Evolutionary conservation across 352 stramenopile species (phyloP).

Genomic region (Globisporangium emineosum): DNA sequence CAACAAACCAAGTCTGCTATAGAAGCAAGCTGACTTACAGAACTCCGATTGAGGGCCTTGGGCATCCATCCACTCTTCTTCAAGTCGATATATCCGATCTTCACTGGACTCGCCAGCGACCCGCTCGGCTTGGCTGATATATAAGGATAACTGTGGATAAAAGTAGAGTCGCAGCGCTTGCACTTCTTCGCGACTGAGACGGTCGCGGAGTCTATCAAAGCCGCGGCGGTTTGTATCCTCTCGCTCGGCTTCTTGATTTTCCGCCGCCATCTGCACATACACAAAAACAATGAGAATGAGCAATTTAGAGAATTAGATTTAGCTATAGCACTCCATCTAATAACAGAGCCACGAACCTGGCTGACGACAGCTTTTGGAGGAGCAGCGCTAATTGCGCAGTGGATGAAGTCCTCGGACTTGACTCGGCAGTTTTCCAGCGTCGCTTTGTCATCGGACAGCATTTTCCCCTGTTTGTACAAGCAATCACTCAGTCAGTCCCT

Average conservation of each 20-base stretch:
- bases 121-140: conserved; percentile 76
- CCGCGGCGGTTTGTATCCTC: conserved; percentile 63
- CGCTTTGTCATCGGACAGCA: conserved; percentile 83
- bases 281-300: neutral
- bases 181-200: conserved; percentile 82
- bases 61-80: conserved; percentile 87
- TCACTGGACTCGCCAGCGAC: conserved; percentile 77
- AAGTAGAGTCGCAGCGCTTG: conserved; percentile 84
- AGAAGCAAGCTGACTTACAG: conserved; percentile 35
- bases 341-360: conserved; percentile 39
- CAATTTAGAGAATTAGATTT: neutral
- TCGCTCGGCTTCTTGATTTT: conserved; percentile 25
- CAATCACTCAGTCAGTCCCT: neutral
- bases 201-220: conserved; percentile 79
- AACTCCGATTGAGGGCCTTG: conserved; percentile 88
- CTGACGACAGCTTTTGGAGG: conserved; percentile 76
- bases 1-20: neutral
- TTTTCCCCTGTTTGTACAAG: conserved; percentile 47
- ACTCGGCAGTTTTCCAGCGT: conserved; percentile 70
- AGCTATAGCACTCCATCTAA: neutral
- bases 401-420: conserved; percentile 82
- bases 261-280: conserved; percentile 20
- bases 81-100: conserved; percentile 85
- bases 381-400: conserved; percentile 80
- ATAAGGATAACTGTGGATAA: conserved; percentile 83